These are phyloP conservation scores for Echites panduratus DNA, from an alignment of 257 asterid genomes.

Conservation along the genomic window DNA sequence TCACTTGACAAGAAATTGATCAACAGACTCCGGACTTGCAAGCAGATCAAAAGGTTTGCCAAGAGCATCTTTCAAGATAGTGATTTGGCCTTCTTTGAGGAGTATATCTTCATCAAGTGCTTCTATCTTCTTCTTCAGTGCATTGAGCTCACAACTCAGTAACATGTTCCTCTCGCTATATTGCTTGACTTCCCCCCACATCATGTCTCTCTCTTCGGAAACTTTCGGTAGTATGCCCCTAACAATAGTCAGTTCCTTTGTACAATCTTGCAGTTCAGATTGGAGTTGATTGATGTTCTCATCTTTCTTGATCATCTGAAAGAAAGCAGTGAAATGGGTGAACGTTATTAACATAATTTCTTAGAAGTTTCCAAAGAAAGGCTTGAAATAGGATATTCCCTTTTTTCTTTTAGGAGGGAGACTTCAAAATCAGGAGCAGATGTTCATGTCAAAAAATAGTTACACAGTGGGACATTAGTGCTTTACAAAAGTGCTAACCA, in stretches of 20 bases:
- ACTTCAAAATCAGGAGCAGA: too few species aligned
- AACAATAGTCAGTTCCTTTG: constrained; percentile 55
- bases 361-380: not conserved
- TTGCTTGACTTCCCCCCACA: constrained; percentile 88
- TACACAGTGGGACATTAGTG: too few species aligned
- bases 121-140: constrained; percentile 77
- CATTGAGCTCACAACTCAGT: constrained; percentile 52
- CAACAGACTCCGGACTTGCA: constrained; percentile 55
- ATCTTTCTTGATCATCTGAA: constrained; percentile 76
- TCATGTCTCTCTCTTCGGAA: constrained; percentile 73
- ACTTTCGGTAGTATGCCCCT: constrained; percentile 82
- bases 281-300: constrained; percentile 64
- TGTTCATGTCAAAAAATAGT: too few species aligned
- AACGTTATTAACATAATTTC: not conserved
- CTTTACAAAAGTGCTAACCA: too few species aligned
- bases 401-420: too few species aligned
- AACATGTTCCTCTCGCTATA: constrained; percentile 74
- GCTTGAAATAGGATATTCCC: too few species aligned
- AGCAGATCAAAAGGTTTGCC: constrained; percentile 76
- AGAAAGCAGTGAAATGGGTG: not conserved
- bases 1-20: constrained; percentile 48
- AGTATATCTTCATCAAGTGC: constrained; percentile 86
- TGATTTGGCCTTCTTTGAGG: constrained; percentile 89
- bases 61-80: constrained; percentile 72
- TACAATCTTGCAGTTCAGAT: constrained; percentile 69